These are phyloP conservation scores for Hippophae tibetana DNA, from an alignment of 306 rosid species.

Conservation along the genomic window DNA sequence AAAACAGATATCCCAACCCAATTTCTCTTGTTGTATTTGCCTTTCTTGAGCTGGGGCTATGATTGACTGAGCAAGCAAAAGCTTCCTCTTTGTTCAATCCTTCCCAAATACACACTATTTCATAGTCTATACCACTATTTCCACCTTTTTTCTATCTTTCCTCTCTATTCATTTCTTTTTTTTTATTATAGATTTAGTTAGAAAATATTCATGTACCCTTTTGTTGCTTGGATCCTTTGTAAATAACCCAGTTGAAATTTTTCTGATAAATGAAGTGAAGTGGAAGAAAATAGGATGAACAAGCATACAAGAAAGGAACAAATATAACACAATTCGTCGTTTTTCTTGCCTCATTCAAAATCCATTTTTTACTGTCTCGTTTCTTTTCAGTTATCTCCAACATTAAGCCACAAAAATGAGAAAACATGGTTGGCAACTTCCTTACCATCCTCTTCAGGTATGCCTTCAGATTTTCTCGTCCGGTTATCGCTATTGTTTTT, in stretches of 20 bases:
- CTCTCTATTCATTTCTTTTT: slow-evolving; percentile 7
- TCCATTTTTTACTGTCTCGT: slow-evolving; percentile 9
- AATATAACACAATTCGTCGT: slow-evolving; percentile 12
- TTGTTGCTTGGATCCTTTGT: slow-evolving; percentile 18
- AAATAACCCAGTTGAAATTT: slow-evolving; percentile 28
- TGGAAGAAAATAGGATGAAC: slow-evolving; percentile 10
- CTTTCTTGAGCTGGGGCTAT: slow-evolving; percentile 35
- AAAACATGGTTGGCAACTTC: slow-evolving; percentile 96
- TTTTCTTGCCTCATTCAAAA: slow-evolving; percentile 21
- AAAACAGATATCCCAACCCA: slow-evolving; percentile 22
- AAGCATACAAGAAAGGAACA: background rate
- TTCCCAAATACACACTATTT: slow-evolving; percentile 14
- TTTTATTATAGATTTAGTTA: slow-evolving; percentile 10
- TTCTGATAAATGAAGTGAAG: slow-evolving; percentile 31
- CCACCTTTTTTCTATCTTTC: slow-evolving; percentile 29
- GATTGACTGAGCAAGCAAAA: slow-evolving; percentile 50
- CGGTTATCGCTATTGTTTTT: slow-evolving; percentile 4
- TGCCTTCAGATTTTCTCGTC: slow-evolving; percentile 1
- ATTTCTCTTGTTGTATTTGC: slow-evolving; percentile 24
- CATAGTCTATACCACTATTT: slow-evolving; percentile 25
- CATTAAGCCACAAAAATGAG: slow-evolving; percentile 55
- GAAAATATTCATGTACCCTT: slow-evolving; percentile 13
- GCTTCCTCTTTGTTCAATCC: slow-evolving; percentile 29
- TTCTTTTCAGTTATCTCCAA: slow-evolving; percentile 11
- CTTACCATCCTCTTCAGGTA: slow-evolving; percentile 97